A percentile compares a stretch with the other conserved stretches of the same genome.
Evolutionary conservation across 345 rosid species (phyloP).

Genomic region (Erodium maritimum): DNA sequence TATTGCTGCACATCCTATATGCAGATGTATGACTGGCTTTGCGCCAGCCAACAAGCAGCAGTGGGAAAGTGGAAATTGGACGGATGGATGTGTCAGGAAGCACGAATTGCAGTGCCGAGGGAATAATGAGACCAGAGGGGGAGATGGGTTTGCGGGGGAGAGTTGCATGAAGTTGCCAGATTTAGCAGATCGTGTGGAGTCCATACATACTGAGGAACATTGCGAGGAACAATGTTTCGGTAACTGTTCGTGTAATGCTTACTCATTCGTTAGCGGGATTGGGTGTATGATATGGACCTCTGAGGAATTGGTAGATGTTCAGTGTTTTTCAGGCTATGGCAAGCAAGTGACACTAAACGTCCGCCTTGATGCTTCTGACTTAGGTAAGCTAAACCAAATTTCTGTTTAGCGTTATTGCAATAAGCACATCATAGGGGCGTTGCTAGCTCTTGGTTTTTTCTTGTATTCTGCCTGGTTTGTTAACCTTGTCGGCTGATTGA

Average conservation of each 20-base stretch:
- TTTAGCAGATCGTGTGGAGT: conserved; percentile 9
- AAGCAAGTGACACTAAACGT: conserved; percentile 16
- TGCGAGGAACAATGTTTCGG: conserved; percentile 19
- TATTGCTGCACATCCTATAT: conserved; percentile 12
- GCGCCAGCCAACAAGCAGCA: conserved; percentile 17
- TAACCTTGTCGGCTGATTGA: too few relatives aligned
- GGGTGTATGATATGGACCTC: conserved; percentile 52
- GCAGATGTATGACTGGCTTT: conserved; percentile 52
- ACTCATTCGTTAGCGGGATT: conserved; percentile 21
- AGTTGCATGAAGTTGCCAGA: conserved; percentile 27
- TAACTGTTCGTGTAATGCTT: conserved; percentile 60
- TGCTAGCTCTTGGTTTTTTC: too few relatives aligned
- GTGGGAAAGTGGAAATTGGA: conserved; percentile 21
- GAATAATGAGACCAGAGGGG: conserved; percentile 9
- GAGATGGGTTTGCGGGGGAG: conserved; percentile 18
- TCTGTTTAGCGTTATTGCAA: too few relatives aligned
- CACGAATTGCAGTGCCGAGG: conserved; percentile 16
- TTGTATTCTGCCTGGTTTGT: too few relatives aligned
- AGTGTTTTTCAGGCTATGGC: conserved; percentile 25
- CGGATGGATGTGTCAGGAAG: conserved; percentile 31
- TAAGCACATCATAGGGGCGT: too few relatives aligned
- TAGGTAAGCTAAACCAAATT: conserved; percentile 19
- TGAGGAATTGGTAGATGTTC: conserved; percentile 39
- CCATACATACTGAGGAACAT: neutral
- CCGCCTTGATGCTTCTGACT: conserved; percentile 54